These are phyloP conservation scores for Triticum turgidum DNA, from an alignment of 176 grass and related monocot species.

Conservation along the genomic window DNA sequence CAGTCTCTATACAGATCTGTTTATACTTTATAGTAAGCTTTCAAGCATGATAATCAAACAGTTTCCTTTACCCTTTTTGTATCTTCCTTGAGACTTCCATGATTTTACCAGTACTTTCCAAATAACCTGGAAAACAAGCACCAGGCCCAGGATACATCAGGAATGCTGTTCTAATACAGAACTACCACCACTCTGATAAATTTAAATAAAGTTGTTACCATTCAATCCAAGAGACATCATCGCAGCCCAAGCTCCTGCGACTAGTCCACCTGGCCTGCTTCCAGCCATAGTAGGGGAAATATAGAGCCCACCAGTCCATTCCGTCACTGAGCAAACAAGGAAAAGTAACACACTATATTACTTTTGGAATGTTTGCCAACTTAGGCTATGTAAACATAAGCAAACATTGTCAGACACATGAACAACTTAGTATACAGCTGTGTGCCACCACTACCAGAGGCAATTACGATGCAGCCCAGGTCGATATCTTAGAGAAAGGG, in stretches of 20 bases:
- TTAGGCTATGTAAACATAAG: neutral
- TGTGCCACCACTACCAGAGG: neutral
- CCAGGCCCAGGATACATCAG: slow-evolving; percentile 9
- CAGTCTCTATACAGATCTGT: neutral
- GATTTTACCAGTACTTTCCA: slow-evolving; percentile 77
- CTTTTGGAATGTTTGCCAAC: neutral
- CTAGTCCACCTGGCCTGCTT: slow-evolving; percentile 87
- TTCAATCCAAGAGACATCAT: slow-evolving; percentile 91
- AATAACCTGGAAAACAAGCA: slow-evolving; percentile 63
- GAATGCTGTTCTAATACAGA: slow-evolving; percentile 20
- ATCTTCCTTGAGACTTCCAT: slow-evolving; percentile 98
- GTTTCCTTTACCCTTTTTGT: slow-evolving; percentile 63
- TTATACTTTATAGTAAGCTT: neutral
- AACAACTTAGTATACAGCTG: neutral
- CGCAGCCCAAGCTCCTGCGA: slow-evolving; percentile 94
- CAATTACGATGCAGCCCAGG: neutral
- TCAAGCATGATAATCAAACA: slow-evolving; percentile 18
- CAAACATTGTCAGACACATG: neutral
- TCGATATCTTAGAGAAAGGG: neutral
- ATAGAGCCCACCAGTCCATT: slow-evolving; percentile 97
- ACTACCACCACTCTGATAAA: neutral
- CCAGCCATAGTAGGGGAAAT: slow-evolving; percentile 95
- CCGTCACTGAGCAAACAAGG: slow-evolving; percentile 66
- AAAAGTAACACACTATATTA: slow-evolving; percentile 14
- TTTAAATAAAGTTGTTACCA: slow-evolving; percentile 40